Evolutionary conservation across 2,329 filamentous ascomycete species (phyloP), one percentile per base, ranked within the genome.

Genomic region (Diaporthe longicolla): DNA sequence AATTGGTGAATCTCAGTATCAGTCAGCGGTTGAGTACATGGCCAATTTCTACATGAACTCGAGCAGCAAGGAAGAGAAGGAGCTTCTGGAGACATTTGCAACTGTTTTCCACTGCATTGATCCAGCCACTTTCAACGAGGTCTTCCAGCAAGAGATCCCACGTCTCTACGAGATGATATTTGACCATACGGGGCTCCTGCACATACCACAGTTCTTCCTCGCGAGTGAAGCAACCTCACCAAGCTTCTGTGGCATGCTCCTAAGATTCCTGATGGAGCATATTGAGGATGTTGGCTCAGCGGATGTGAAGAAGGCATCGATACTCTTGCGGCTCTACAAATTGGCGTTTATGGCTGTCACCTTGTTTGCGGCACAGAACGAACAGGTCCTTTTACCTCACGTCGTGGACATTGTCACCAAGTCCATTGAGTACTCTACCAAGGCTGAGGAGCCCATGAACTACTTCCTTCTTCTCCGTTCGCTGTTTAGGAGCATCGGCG

Each of bases 281-380:
- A 97, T 99, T 73, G 94, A 97, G 76, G 94, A 99, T 81, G 95
- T 99, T 57, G 97, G 97, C 29, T 97, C 95, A 0, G 92, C 93
- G 10, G 95, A 99, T 82, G 92, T 97, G 70, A 95, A 94, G 81
- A 97, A 96, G 83, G 96, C 97, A 0, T 96, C 95, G 8, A 98
- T 99, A 63, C 85, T 99, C 45, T 86, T 99, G 68, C 91, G 97
- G 72, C 91, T 99, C 69, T 99, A 98, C 86, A 99, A 99, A 84
- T 85, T 99, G 68, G 97, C 96, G 0, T 99, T 99, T 83, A 99
- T 99, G 97, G 97, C 97, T 0, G 97, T 99, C 52, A 99, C 97
- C 0, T 87, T 99, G 1, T 99, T 99, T 82, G 95, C 95, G 0
- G 89, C 90, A 11, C 95, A 98, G 80, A 99, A 99, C 79, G 97